phyloP scores from a whole-genome alignment of 2,329 filamentous ascomycete species.

The Septoria petroselini region DNA sequence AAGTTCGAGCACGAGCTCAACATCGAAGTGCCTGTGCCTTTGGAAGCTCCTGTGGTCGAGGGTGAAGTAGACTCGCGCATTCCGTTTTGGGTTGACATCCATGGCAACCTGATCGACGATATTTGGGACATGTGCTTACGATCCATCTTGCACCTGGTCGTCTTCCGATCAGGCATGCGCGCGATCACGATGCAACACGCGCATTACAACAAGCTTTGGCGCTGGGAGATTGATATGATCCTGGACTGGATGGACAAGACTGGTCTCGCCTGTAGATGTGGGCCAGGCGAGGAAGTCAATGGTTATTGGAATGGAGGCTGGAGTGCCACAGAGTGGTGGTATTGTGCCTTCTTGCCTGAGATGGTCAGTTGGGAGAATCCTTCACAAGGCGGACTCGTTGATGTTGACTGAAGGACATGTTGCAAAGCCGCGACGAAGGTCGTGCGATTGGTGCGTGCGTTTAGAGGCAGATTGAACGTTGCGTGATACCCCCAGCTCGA shows the following conservation, averaged over 20 bases:
- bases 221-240: constrained; percentile 60
- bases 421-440: neutral
- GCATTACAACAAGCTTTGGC: constrained; percentile 58
- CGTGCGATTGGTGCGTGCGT: neutral
- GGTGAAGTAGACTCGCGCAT: constrained; percentile 41
- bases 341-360: constrained; percentile 48
- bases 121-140: constrained; percentile 65
- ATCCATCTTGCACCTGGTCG: constrained; percentile 60
- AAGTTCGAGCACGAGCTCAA: constrained; percentile 55
- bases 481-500: constrained; percentile 7
- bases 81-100: constrained; percentile 71
- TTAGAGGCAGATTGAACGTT: neutral
- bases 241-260: constrained; percentile 57
- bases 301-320: constrained; percentile 38
- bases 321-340: constrained; percentile 64
- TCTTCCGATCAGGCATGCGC: constrained; percentile 59
- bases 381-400: neutral
- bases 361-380: constrained; percentile 29
- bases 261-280: constrained; percentile 50
- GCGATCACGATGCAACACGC: constrained; percentile 53
- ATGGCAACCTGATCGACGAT: constrained; percentile 55
- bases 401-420: neutral
- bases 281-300: constrained; percentile 38
- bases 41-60: constrained; percentile 10
- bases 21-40: constrained; percentile 37